Evolutionary conservation across 148 eudicot genomes (phyloP), one percentile per base, ranked within the genome.

Genomic region (Arbutus unedo): DNA sequence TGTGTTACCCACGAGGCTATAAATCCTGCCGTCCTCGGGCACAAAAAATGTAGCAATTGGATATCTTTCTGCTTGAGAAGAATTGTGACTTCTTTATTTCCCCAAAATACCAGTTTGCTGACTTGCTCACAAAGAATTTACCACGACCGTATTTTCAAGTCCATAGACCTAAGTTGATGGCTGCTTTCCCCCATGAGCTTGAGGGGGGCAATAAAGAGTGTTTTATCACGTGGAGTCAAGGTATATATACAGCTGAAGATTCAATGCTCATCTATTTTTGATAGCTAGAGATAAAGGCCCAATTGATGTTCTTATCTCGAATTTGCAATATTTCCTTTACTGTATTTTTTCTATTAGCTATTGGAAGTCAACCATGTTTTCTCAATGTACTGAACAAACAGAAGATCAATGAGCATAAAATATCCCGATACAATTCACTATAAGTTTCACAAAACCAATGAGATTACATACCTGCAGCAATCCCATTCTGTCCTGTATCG

Each of bases 401-500:
- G 44, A 76, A 23, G 43, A 51, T 18, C 14, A 76, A 51, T 23
- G 8, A 51, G 21, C 23, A 49, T 3, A 23, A 51, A 51, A 31
- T 60, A n/a, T 23, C 31, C 21, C 31, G 8, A 43, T 15, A 60
- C 56, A 68, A 60, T 82, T 25, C 11, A 43, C 18, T 62, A 15
- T 82, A 4, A 82, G 25, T 14, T 59, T 7, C 74, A 82, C 74
- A 49, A n/a, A 38, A 50, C 21, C 19, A 75, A 67, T 6, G 51
- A 77, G 11, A 72, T 41, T 54, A 31, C 10, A 54, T 86, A 93
- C 99, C 99, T 97, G 99, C 83, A 97, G 94, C 87, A 97, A 90
- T 85, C 99, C 99, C 97, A 93, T 89, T 87, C 99, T 90, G 84
- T 97, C 99, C 83, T 92, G 98, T 81, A 97, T 97, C 66, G 99